A percentile compares a stretch with the other conserved stretches of the same genome.
Conservation (phyloP, 768 basidiomycete genomes). For the Tulasnella sp. region DNA sequence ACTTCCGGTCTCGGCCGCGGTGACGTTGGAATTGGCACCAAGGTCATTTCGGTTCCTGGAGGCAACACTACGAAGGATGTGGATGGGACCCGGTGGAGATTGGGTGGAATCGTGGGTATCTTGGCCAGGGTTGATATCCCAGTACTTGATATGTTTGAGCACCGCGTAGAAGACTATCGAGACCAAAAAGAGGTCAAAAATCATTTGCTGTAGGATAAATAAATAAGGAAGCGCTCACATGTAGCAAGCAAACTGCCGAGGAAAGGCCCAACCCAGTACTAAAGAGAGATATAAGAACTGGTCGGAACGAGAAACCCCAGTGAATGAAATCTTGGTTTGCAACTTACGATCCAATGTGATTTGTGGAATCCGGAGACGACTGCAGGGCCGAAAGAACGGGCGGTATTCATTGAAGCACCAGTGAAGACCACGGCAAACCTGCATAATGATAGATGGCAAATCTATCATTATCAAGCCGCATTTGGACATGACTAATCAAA, state of each 20-base stretch:
- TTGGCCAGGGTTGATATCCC: constrained; percentile 26
- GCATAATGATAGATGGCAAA: not conserved
- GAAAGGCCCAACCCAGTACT: constrained; percentile 67
- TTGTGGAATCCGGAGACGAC: constrained; percentile 48
- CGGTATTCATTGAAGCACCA: constrained; percentile 58
- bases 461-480: not conserved
- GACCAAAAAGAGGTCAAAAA: too few relatives aligned
- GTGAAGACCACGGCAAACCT: constrained; percentile 56
- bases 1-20: too few relatives aligned
- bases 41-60: too few relatives aligned
- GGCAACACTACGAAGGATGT: not conserved
- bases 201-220: too few relatives aligned
- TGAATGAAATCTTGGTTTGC: not conserved
- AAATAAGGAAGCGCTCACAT: not conserved
- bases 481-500: not conserved
- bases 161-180: constrained; percentile 16
- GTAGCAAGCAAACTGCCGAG: constrained; percentile 51
- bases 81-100: constrained; percentile 4
- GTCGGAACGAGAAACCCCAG: not conserved
- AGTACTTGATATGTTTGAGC: constrained; percentile 19
- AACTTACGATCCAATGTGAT: constrained; percentile 53
- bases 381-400: constrained; percentile 60
- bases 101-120: constrained; percentile 19
- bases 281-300: not conserved
- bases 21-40: too few relatives aligned